Evolutionary conservation across 345 rosid species (phyloP).

Genomic region (Cochlearia excelsa): DNA sequence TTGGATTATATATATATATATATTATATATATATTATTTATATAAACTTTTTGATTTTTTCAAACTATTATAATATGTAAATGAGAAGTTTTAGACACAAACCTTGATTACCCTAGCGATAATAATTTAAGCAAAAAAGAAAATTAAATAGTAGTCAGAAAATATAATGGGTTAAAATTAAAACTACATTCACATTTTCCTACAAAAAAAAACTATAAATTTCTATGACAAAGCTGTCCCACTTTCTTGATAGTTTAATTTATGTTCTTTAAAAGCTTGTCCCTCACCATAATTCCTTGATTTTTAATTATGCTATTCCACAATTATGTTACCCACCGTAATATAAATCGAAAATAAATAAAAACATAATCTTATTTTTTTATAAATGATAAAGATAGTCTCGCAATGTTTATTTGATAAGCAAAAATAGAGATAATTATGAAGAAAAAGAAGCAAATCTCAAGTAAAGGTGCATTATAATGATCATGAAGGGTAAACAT

Average conservation of each 20-base stretch:
- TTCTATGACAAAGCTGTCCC: constrained; percentile 32
- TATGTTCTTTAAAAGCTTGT: constrained; percentile 35
- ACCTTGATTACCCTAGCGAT: constrained; percentile 19
- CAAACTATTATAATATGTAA: not conserved
- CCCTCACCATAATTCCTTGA: too few relatives aligned
- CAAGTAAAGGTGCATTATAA: constrained; percentile 26
- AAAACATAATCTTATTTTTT: too few relatives aligned
- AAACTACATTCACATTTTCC: constrained; percentile 31
- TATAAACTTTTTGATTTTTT: not conserved
- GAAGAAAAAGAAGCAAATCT: constrained; percentile 40
- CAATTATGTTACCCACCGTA: too few relatives aligned
- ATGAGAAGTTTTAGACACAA: constrained; percentile 21
- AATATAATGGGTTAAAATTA: constrained; percentile 22
- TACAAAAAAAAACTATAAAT: constrained; percentile 33
- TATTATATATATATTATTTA: too few relatives aligned
- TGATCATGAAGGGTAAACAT: too few relatives aligned
- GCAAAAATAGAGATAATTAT: constrained; percentile 22
- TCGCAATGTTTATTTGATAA: constrained; percentile 1
- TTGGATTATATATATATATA: constrained; percentile 24
- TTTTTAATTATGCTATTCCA: too few relatives aligned
- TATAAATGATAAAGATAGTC: not conserved
- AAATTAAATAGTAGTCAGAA: constrained; percentile 17
- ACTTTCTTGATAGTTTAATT: constrained; percentile 25
- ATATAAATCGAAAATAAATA: too few relatives aligned
- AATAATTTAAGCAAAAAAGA: not conserved